phyloP scores from a whole-genome alignment of 106 monocot genomes.

The Vanilla planifolia region DNA sequence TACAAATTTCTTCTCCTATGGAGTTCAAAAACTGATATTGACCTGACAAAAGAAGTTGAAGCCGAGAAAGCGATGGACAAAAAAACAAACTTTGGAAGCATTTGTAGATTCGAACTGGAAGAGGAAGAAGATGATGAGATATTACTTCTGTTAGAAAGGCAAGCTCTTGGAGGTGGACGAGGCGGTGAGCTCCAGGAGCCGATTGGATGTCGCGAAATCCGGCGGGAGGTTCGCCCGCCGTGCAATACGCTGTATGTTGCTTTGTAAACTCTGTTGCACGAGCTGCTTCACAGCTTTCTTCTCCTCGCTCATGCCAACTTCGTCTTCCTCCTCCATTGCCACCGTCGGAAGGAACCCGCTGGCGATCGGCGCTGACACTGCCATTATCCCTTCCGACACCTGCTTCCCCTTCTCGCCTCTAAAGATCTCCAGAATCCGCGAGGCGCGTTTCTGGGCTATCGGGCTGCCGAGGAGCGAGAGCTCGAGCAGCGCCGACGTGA shows the following conservation, averaged over 20 bases:
- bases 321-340: constrained; percentile 3
- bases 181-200: constrained; percentile 20
- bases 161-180: constrained; percentile 68
- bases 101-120: too few species aligned
- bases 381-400: constrained; percentile 22
- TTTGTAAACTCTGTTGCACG: constrained; percentile 75
- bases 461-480: constrained; percentile 62
- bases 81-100: too few species aligned
- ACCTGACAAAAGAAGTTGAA: too few species aligned
- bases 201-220: constrained; percentile 38
- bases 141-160: constrained; percentile 24
- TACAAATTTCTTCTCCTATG: too few species aligned
- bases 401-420: constrained; percentile 54
- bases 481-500: constrained; percentile 55
- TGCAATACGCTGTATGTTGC: constrained; percentile 64
- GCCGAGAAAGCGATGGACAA: too few species aligned
- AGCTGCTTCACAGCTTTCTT: constrained; percentile 51
- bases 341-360: not conserved
- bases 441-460: constrained; percentile 80
- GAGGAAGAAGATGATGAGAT: too few species aligned
- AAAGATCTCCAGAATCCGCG: constrained; percentile 55
- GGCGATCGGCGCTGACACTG: constrained; percentile 16
- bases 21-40: too few species aligned
- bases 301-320: constrained; percentile 44
- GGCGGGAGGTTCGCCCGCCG: constrained; percentile 55